Base-by-base conservation (phyloP, 768 basidiomycete species). In the Udeniomyces megalosporus region DNA sequence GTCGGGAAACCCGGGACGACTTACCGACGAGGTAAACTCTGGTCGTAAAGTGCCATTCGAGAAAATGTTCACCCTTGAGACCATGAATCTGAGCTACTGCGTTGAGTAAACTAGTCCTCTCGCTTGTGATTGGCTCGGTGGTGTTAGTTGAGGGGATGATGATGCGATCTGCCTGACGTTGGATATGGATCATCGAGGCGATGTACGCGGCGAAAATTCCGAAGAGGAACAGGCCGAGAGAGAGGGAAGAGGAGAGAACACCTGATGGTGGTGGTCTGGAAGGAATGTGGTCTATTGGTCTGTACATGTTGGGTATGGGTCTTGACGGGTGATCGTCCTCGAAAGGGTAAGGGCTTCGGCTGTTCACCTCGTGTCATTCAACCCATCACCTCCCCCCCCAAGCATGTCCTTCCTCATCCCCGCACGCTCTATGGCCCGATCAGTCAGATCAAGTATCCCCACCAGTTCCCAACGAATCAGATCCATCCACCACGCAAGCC, bases 191-290 rank as follows among this genome's bases (percentile, higher is more conserved):
- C 28, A 35, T 34, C 38, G 49, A 11, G 62, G 45, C n/a, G 11
- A 42, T 14, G 49, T 45, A 63, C 22, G 22, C 11, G 38, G n/a
- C 11, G 38, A 63, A 51, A n/a, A 63, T 48, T 29, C 29, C 2
- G 20, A 42, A 35, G 42, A 63, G 49, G 38, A 63, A 31, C 31
- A 44, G 29, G 15, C 24, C 57, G 26, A 63, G 56, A 5, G 62
- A 50, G 12, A 58, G 42, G 8, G 49, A 29, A n/a, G 56, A 44
- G 26, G 62, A 63, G 22, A 63, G 38, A 29, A 63, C 58, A 29
- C 62, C 62, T 2, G 62, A 58, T 20, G 55, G 56, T 15, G 56
- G 38, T 3, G 20, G 44, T 47, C 11, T 22, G 22, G 15, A 48
- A 48, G 47, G 15, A 22, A 24, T 24, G 15, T 24, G 15, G 22